Conservation (phyloP, 2,329 filamentous ascomycete species). For the Emergomyces africanus region DNA sequence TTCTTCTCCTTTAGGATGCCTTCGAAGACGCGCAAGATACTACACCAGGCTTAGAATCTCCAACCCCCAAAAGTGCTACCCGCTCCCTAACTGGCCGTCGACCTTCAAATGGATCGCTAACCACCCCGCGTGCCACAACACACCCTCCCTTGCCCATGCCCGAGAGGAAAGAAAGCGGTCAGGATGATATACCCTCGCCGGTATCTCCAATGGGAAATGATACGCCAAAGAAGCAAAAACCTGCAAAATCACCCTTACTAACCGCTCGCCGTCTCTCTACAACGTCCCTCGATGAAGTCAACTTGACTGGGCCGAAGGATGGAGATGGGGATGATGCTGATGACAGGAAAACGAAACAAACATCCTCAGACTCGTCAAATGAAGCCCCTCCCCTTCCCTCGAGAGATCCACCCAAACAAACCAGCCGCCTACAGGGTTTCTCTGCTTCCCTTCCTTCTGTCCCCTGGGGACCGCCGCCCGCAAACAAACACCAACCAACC, state of each 20-base stretch:
- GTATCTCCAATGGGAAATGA: slow-evolving; percentile 22
- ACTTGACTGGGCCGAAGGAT: slow-evolving; percentile 49
- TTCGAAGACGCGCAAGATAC: slow-evolving; percentile 73
- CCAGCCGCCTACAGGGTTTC: slow-evolving; percentile 42
- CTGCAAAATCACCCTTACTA: slow-evolving; percentile 40
- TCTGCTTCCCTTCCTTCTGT: slow-evolving; percentile 59
- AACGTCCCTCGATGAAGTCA: slow-evolving; percentile 52
- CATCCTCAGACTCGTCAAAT: neutral
- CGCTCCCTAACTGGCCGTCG: slow-evolving; percentile 47
- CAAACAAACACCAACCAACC: slow-evolving; percentile 21
- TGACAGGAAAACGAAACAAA: slow-evolving; percentile 8
- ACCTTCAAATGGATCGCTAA: slow-evolving; percentile 25
- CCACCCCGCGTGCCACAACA: slow-evolving; percentile 26
- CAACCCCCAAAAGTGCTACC: slow-evolving; percentile 30
- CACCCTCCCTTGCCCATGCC: slow-evolving; percentile 16
- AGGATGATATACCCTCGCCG: slow-evolving; percentile 14
- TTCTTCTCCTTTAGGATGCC: slow-evolving; percentile 44
- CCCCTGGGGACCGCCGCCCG: slow-evolving; percentile 53
- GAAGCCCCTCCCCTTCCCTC: slow-evolving; percentile 21
- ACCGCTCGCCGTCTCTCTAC: slow-evolving; percentile 43
- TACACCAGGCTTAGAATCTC: slow-evolving; percentile 15
- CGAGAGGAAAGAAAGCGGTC: slow-evolving; percentile 10
- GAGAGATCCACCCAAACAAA: slow-evolving; percentile 22
- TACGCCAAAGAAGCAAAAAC: slow-evolving; percentile 23
- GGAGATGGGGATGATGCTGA: slow-evolving; percentile 25